A percentile compares a stretch with the other conserved stretches of the same genome.
Evolutionary conservation across 2,329 filamentous ascomycete genomes (phyloP).

Genomic region (Paecilomyces dactylethromorphus): DNA sequence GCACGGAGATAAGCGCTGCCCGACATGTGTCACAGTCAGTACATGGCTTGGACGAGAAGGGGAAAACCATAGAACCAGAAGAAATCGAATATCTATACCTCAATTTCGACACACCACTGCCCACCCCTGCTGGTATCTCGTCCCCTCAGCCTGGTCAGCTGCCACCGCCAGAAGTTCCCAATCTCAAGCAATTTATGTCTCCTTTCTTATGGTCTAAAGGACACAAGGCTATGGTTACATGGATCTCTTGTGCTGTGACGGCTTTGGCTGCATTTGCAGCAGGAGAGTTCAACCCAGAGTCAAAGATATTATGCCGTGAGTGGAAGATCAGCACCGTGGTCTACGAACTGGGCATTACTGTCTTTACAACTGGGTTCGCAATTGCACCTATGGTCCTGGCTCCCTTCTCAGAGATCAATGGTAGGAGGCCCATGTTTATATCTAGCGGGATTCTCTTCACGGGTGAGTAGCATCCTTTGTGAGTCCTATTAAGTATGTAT

Average conservation of each 20-base stretch:
- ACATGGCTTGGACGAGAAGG: not conserved
- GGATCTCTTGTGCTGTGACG: conserved; percentile 69
- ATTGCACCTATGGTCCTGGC: conserved; percentile 68
- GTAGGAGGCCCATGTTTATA: conserved; percentile 66
- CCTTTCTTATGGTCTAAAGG: conserved; percentile 67
- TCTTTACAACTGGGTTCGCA: conserved; percentile 75
- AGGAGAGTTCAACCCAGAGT: conserved; percentile 69
- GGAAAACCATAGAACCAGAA: not conserved
- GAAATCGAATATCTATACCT: conserved; percentile 54
- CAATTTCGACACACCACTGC: conserved; percentile 55
- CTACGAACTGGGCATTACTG: conserved; percentile 68
- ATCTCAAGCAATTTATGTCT: conserved; percentile 60
- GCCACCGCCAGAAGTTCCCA: conserved; percentile 52
- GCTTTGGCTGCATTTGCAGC: conserved; percentile 73
- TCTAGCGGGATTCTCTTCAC: conserved; percentile 66
- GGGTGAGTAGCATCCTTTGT: conserved; percentile 33
- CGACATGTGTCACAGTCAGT: not conserved
- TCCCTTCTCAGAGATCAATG: not conserved
- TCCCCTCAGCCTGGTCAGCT: conserved; percentile 22
- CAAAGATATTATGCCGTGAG: conserved; percentile 57
- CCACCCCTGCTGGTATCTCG: conserved; percentile 32
- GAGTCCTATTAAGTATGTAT: conserved; percentile 4
- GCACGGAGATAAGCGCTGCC: not conserved
- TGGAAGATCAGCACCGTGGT: conserved; percentile 61
- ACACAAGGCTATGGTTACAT: conserved; percentile 65